These are phyloP conservation scores for Cicer judaicum DNA, from an alignment of 306 rosid genomes.

Conservation along the genomic window DNA sequence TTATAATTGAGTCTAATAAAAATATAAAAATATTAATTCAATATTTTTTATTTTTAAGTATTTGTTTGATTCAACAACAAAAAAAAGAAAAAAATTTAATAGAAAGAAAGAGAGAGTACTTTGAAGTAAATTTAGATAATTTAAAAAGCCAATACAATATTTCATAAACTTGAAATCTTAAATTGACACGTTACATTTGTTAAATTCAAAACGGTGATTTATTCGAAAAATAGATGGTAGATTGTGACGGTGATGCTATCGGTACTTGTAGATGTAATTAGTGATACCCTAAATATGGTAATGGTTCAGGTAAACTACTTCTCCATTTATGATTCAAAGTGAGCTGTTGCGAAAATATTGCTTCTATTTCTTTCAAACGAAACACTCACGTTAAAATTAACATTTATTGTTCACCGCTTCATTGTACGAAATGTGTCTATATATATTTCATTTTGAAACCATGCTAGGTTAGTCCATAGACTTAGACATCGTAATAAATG, in stretches of 20 bases:
- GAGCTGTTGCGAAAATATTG: background rate
- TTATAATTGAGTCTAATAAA: too few relatives aligned
- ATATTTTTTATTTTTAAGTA: too few relatives aligned
- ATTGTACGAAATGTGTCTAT: background rate
- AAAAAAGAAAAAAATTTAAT: too few relatives aligned
- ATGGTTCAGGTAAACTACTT: slow-evolving; percentile 44
- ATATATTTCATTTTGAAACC: background rate
- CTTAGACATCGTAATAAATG: too few relatives aligned
- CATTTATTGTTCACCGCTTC: slow-evolving; percentile 1
- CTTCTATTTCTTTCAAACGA: slow-evolving; percentile 19
- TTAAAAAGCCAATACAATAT: too few relatives aligned
- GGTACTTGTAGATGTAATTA: slow-evolving; percentile 10
- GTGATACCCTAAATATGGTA: slow-evolving; percentile 15
- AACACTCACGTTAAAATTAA: slow-evolving; percentile 7
- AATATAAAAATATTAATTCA: too few relatives aligned
- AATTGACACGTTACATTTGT: too few relatives aligned
- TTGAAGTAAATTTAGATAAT: too few relatives aligned
- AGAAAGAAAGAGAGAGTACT: too few relatives aligned
- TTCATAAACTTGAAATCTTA: too few relatives aligned
- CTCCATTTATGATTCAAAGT: slow-evolving; percentile 33
- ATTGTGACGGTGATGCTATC: background rate
- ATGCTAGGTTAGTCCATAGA: slow-evolving; percentile 1
- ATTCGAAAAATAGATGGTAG: slow-evolving; percentile 23
- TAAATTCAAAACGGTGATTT: too few relatives aligned
- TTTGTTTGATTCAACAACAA: too few relatives aligned